Conservation (phyloP, 306 rosid species). For the Prunus mume region DNA sequence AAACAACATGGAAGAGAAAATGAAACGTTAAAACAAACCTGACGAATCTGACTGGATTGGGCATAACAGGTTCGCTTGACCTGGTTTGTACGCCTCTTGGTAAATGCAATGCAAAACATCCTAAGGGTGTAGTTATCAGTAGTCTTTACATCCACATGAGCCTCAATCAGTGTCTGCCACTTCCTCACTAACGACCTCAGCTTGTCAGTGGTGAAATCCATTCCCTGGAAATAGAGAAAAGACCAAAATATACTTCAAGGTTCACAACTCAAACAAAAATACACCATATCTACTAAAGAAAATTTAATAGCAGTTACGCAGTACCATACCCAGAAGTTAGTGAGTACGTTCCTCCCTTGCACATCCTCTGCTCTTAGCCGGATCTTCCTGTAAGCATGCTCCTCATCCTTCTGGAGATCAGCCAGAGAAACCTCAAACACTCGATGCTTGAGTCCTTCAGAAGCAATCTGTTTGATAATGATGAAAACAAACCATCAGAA, state of each 20-base stretch:
- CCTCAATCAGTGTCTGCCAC: constrained; percentile 82
- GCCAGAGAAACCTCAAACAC: constrained; percentile 46
- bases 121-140: constrained; percentile 76
- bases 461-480: constrained; percentile 29
- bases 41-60: constrained; percentile 73
- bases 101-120: constrained; percentile 79
- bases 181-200: constrained; percentile 74
- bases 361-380: constrained; percentile 46
- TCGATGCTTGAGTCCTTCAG: constrained; percentile 44
- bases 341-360: constrained; percentile 39
- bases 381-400: constrained; percentile 41
- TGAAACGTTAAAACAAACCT: constrained; percentile 33
- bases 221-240: constrained; percentile 40
- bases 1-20: neutral
- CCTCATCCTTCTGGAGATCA: constrained; percentile 45
- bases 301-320: neutral
- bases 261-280: neutral
- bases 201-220: constrained; percentile 77
- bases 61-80: constrained; percentile 83
- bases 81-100: constrained; percentile 71
- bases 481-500: neutral
- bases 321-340: constrained; percentile 40
- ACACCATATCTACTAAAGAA: neutral
- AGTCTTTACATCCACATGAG: constrained; percentile 81
- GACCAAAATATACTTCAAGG: neutral